Evolutionary conservation across 176 grass and related monocot genomes (phyloP).

Genomic region (Musa acuminata): DNA sequence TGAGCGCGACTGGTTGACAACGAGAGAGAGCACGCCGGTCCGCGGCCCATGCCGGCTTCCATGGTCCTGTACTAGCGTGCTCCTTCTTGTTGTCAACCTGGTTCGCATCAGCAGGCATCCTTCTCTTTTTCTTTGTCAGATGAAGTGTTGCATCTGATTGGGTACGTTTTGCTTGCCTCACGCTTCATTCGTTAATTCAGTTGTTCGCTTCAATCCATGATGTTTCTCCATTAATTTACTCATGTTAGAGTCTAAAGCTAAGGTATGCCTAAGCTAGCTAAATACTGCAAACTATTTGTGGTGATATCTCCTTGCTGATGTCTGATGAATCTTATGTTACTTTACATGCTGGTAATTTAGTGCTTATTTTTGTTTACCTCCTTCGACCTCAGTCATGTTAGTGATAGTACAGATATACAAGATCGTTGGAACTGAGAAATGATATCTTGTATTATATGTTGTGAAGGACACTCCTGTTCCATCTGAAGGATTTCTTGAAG

Average conservation of each 20-base stretch:
- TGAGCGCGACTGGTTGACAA: constrained; percentile 5
- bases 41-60: neutral
- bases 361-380: neutral
- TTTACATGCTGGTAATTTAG: neutral
- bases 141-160: neutral
- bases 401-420: neutral
- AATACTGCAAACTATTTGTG: neutral
- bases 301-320: neutral
- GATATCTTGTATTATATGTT: neutral
- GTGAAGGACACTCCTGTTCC: neutral
- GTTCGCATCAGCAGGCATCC: neutral
- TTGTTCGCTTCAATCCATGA: neutral
- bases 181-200: neutral
- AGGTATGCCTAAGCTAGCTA: neutral
- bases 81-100: constrained; percentile 7
- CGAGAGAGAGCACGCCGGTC: constrained; percentile 16
- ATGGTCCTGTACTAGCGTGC: constrained; percentile 12
- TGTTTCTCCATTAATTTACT: neutral
- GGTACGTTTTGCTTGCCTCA: neutral
- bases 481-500: neutral
- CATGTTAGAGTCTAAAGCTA: neutral
- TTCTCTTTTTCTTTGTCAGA: neutral
- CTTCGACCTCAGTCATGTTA: neutral
- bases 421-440: neutral
- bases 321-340: neutral